phyloP scores from a whole-genome alignment of 192 early-diverging fungal genomes.

The Powellomyces hirtus region DNA sequence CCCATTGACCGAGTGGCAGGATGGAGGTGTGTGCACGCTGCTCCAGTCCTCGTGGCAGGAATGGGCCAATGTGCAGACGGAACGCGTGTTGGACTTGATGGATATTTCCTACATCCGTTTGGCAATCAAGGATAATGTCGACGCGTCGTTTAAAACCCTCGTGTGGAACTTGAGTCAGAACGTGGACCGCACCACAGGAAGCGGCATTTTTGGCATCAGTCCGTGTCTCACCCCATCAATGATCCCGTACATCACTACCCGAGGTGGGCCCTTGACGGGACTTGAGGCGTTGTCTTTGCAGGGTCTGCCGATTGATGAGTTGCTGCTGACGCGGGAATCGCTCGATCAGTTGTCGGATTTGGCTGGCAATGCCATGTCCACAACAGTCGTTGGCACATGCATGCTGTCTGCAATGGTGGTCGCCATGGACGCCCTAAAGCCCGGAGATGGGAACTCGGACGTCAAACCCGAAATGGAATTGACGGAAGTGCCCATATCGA shows the following conservation, averaged over 20 bases:
- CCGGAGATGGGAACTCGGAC: not conserved
- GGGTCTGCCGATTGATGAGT: conserved; percentile 41
- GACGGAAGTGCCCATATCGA: not conserved
- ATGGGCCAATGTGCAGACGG: conserved; percentile 39
- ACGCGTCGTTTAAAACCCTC: conserved; percentile 43
- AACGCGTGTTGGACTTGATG: conserved; percentile 45
- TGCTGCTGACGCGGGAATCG: conserved; percentile 43
- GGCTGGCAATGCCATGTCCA: conserved; percentile 52
- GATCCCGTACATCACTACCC: conserved; percentile 46
- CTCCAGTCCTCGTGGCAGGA: conserved; percentile 40
- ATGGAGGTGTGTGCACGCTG: conserved; percentile 35
- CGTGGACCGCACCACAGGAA: conserved; percentile 39
- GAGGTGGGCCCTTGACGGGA: conserved; percentile 45
- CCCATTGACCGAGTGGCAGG: conserved; percentile 44
- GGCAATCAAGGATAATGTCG: conserved; percentile 27
- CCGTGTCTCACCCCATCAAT: conserved; percentile 45
- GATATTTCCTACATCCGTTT: conserved; percentile 42
- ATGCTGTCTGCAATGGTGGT: conserved; percentile 41
- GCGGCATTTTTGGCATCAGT: conserved; percentile 25
- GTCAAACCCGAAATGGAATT: not conserved
- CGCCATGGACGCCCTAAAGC: not conserved
- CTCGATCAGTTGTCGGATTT: conserved; percentile 44
- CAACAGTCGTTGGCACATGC: conserved; percentile 43
- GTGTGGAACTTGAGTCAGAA: conserved; percentile 50
- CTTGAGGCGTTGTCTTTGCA: conserved; percentile 43